Base-by-base conservation (phyloP, 2,329 filamentous ascomycete species). In the Clonostachys sp. region DNA sequence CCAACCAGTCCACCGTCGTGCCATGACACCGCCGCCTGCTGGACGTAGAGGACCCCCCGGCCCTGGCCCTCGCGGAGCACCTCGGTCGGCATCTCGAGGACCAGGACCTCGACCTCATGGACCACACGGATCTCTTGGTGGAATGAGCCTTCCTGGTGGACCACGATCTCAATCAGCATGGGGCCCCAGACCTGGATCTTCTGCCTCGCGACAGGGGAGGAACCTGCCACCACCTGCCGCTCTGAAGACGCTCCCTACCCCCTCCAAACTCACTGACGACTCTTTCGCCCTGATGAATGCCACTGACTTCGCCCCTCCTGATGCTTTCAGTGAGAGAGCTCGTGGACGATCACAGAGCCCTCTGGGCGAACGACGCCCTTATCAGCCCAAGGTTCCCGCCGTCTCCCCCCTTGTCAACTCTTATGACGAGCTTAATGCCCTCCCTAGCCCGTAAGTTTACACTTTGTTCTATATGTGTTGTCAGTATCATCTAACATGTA, bases 11-110 rank as follows among this genome's bases (percentile, higher is more conserved):
- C 85, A 83, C 53, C 88, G 92, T 57, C 88, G 92, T 59, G 92
- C 92, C 45, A 96, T 97, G 92, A 97, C 92, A 17, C 92, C 92
- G 45, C 92, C 92, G 16, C 91, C 92, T 2, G 73, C 74, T 44
- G 73, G 73, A 42, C 66, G 76, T 42, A 68, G 71, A 5, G 64
- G 64, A 20, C 65, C 67, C 42, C 60, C 63, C 13, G 54, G 54
- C 34, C 52, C 52, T 43, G 62, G 61, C 10, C 60, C 61, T 17
- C 57, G 60, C 5, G 57, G 61, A 16, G 56, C 50, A n/a, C 53
- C 51, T 24, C 53, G 53, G 12, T 56, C 24, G 7, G 58, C 57
- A 13, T 58, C 61, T 44, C 57, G 57, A 20, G 52, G 51, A 8
- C 24, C 24, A 20, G 52, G 51, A 30, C 54, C 56, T 51, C 14